Base-by-base conservation (phyloP, 108 stramenopile species). In the Stephanodiscus minutulus region DNA sequence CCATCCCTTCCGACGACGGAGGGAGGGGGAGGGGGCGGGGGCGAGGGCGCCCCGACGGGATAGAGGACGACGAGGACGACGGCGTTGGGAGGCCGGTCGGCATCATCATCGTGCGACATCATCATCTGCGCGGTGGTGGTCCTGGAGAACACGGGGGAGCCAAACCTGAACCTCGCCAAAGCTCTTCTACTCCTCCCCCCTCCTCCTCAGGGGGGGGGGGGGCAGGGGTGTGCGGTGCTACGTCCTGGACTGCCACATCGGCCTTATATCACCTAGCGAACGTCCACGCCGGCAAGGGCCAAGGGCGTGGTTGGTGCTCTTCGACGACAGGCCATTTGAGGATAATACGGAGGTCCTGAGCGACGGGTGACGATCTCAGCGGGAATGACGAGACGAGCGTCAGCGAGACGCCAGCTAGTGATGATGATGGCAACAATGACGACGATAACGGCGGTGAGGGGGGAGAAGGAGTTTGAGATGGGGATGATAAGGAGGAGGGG, bases 321-420 rank as follows among this genome's bases (percentile, higher is more conserved):
- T 94, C 57, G 87, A 91, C 77, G 82, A 83, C 21, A 73, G 78
- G 28, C 82, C 85, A 25, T 61, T 78, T 20, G 66, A 70, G 22
- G 74, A 81, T 29, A n/a, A n/a, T n/a, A 77, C 57, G 27, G 88
- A 89, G 24, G 66, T 78, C 20, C 88, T 85, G 12, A 85, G 83
- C 39, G 93, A 94, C 85, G 93, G 93, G 13, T n/a, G 93, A 94
- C 63, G 77, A 91, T 77, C 66, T 94, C 61, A 89, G 88, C 76
- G 93, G 89, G 17, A 73, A 84, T n/a, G 89, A 85, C 33, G 57
- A 44, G 25, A 75, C 73, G 11, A 70, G 66, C 10, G 70, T 64
- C 25, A 70, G 71, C 29, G n/a, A n/a, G 81, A 79, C 28, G 72
- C 74, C 12, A 76, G 74, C 57, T n/a, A 52, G 52, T 48, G 56